These are phyloP conservation scores for Phylloboletellus chloephorus DNA, from an alignment of 1,284 basidiomycete genomes.

Conservation along the genomic window DNA sequence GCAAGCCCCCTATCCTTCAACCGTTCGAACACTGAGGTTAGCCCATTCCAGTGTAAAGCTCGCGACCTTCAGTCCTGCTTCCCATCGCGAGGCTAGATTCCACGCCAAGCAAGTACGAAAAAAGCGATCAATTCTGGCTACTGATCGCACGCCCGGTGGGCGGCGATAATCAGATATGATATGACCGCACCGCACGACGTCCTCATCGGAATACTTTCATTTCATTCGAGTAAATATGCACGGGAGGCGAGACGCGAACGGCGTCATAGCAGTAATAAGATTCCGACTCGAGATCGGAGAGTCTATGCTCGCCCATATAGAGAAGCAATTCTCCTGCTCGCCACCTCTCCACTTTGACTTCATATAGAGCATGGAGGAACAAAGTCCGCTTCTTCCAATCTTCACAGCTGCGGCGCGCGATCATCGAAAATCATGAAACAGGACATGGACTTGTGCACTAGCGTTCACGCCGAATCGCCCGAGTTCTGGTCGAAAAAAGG, in stretches of 20 bases:
- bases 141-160: too few species aligned
- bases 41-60: not conserved
- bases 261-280: too few species aligned
- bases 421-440: slow-evolving; percentile 15
- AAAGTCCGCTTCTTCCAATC: not conserved
- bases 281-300: too few species aligned
- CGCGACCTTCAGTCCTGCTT: not conserved
- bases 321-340: slow-evolving; percentile 1
- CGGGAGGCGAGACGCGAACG: too few species aligned
- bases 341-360: slow-evolving; percentile 1
- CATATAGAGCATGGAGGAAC: not conserved
- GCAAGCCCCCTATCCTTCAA: not conserved
- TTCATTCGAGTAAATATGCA: too few species aligned
- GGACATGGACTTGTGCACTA: not conserved
- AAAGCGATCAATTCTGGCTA: too few species aligned
- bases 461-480: not conserved
- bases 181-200: too few species aligned
- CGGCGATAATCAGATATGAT: too few species aligned
- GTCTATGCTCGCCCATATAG: too few species aligned
- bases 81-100: not conserved
- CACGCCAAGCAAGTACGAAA: not conserved
- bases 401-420: not conserved
- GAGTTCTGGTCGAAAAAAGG: not conserved
- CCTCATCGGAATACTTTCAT: too few species aligned
- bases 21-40: not conserved